Base-by-base conservation (phyloP, 352 stramenopile species). In the Phytophthora europaea region DNA sequence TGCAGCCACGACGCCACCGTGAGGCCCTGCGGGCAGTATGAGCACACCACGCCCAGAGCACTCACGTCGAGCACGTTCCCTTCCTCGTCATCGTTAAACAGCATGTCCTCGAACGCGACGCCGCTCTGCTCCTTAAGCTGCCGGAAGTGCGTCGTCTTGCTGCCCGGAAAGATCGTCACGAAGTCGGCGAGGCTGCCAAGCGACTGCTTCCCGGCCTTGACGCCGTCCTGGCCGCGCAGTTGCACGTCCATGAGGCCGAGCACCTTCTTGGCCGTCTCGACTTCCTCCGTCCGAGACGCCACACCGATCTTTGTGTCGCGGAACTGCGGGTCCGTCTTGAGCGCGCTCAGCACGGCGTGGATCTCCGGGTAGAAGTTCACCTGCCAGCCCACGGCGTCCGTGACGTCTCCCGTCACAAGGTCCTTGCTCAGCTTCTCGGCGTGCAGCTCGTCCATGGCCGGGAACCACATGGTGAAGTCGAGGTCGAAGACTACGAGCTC, bases 21-120 rank as follows among this genome's bases (percentile, higher is more conserved):
- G 20, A 97, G 78, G 16, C 91, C 91, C 6, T 93, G 74, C 0
- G 88, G 89, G 52, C 84, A 94, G 75, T 94, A 91, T 16, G 67
- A 84, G 31, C 88, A 94, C 36, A 86, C 79, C 18, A 96, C 89
- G 23, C 91, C 90, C 20, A 97, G 56, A 26, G 62, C 64, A 15
- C 76, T 72, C 31, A 97, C 81, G 61, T 91, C 75, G 31, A 60
- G 36, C 61, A 92, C 90, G 79, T 97, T 97, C 69, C 80, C 81
- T 31, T 80, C 78, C 67, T 97, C 89, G 70, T 97, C 97, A 82
- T 99, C 97, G 78, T 98, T 98, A 83, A 99, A 99, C 26, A 99
- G 82, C 97, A 99, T 99, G 63, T 96, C 84, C 70, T 97, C 83
- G 76, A 97, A 99, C 36, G 71, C 77, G 53, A 99, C 84, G 23